These are phyloP conservation scores for Pythium biforme DNA, from an alignment of 352 stramenopile species.

Conservation along the genomic window DNA sequence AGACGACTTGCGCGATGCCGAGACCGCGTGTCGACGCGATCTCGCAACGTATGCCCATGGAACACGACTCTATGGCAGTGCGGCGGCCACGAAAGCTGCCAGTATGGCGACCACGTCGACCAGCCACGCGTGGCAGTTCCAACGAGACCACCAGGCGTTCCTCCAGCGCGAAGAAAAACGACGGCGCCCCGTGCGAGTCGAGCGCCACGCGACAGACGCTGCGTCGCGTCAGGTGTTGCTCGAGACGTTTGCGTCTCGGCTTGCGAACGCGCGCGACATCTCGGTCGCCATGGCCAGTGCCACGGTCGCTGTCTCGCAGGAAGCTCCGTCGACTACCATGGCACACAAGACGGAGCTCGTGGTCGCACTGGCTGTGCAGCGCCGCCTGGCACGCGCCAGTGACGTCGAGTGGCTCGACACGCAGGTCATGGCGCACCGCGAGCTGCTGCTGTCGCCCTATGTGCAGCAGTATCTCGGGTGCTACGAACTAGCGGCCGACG, in stretches of 20 bases:
- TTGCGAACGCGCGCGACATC: slow-evolving; percentile 2
- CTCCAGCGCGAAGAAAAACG: slow-evolving; percentile 17
- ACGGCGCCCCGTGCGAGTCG: slow-evolving; percentile 6
- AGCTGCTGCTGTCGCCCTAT: slow-evolving; percentile 28
- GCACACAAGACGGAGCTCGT: slow-evolving; percentile 13
- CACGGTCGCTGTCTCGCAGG: neutral
- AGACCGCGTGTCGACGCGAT: neutral
- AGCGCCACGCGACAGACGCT: slow-evolving; percentile 8
- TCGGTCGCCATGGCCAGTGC: slow-evolving; percentile 9
- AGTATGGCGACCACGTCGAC: neutral
- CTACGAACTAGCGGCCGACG: neutral
- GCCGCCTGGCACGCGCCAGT: neutral
- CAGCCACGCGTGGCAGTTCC: slow-evolving; percentile 20
- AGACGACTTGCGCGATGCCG: neutral
- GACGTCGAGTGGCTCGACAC: slow-evolving; percentile 12
- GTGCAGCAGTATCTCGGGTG: slow-evolving; percentile 24
- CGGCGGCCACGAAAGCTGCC: neutral
- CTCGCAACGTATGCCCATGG: neutral
- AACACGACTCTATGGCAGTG: neutral
- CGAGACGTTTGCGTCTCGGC: slow-evolving; percentile 8
- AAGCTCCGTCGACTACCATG: neutral
- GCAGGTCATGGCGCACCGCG: slow-evolving; percentile 3
- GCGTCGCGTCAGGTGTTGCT: slow-evolving; percentile 8
- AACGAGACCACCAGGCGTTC: slow-evolving; percentile 14
- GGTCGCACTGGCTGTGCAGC: slow-evolving; percentile 9